Base-by-base conservation (phyloP, 108 stramenopile genomes). In the Bacterosira constricta region DNA sequence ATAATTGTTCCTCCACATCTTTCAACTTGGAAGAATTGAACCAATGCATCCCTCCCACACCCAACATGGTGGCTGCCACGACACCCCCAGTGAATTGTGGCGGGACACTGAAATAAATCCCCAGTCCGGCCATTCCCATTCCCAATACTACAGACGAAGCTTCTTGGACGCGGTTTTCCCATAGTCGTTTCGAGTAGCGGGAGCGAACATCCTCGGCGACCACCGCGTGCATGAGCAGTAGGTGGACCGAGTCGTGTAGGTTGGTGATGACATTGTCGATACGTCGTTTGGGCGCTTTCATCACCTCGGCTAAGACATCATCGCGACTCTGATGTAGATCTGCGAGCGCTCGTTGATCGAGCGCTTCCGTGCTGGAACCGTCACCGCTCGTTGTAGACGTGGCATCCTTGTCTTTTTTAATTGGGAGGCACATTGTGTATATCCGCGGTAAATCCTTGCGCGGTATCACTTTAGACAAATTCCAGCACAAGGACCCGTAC, bases 401-500 rank as follows among this genome's bases (percentile, higher is more conserved):
- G 50, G 66, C 54, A 49, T 65, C 69, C 13, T 53, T 21, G 21
- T 50, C 37, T 49, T 34, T 38, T 53, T 49, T 50, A 23, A 83
- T 61, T 53, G 97, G 97, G 39, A 97, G 72, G 66, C 97, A 99
- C 97, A 98, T 99, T 62, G 99, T 99, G 74, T 95, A 99, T 63
- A 99, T 98, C 37, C 96, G 93, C 7, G 99, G 99, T 27, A 99
- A 71, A 78, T 99, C 99, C 73, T 98, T 94, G n/a, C 88, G 71
- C 0, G 88, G 90, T 50, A 94, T 95, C 15, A 93, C 94, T 87
- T 99, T 99, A 77, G 85, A 87, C 18, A 99, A 80, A 85, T 99
- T 99, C 99, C 99, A 99, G 83, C 99, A 98, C 13, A 98, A 83
- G 0, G 92, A 93, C 18, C 99, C 99, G 73, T 99, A 99, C 23